Evolutionary conservation across 169 alveolate species (phyloP), one percentile per base, ranked within the genome.

Genomic region (Cryptosporidium sp.): DNA sequence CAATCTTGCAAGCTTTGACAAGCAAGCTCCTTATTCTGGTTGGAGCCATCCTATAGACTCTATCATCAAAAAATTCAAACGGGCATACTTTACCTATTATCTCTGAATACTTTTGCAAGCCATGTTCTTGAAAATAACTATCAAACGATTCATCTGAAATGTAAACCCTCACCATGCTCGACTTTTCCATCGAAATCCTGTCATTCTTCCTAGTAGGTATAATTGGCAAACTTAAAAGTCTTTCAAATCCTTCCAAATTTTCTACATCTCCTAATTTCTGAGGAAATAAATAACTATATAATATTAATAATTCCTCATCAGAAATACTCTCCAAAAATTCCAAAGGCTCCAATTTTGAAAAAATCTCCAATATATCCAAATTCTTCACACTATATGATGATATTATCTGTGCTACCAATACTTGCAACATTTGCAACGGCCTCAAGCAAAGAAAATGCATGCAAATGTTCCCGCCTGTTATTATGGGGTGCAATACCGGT

Each of bases 401-500:
- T 23, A 80, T 23, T 26, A 48, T 48, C 48, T 80, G 73, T 59
- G 80, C 45, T 45, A 80, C 70, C n/a, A 65, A 41, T 3, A 21
- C 39, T 26, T 45, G 59, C 65, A 80, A 39, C 55, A 48, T n/a
- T 62, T 62, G 73, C 31, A 80, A 16, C 8, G 74, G 68, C 67
- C 16, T 80, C 41, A 35, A 26, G 41, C 59, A 35, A 26, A 58
- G 2, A 8, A n/a, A 29, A 26, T 59, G 89, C 59, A 80, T 37
- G 68, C 89, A 80, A 1, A 61, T 62, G 23, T 43, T 23, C 59
- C 73, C 73, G 41, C 62, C 39, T 31, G 16, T 5, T 26, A 80
- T 14, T 14, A 43, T 16, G 33, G 89, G 89, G 70, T 80, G 89
- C 33, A 80, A 80, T 48, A 80, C 62, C 68, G 89, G 75, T 65